phyloP scores from a whole-genome alignment of 202 grass and related monocot species.

The Digitaria exilis region DNA sequence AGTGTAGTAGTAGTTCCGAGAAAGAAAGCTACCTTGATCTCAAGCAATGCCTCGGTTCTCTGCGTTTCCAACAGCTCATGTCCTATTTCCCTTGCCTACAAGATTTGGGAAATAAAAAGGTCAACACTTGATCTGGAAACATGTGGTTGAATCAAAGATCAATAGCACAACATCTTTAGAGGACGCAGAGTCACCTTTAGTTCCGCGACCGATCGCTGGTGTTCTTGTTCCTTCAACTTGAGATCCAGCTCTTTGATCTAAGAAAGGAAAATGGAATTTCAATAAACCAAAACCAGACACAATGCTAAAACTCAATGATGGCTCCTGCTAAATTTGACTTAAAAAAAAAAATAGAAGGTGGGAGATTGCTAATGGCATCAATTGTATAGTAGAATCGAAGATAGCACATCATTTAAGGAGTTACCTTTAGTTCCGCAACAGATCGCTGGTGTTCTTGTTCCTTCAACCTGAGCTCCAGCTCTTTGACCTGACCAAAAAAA shows the following conservation, averaged over 20 bases:
- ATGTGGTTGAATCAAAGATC: neutral
- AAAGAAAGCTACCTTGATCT: conserved; percentile 47
- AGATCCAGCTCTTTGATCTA: conserved; percentile 72
- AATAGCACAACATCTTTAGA: neutral
- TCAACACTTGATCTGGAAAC: neutral
- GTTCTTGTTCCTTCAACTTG: conserved; percentile 66
- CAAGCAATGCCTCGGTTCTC: conserved; percentile 56
- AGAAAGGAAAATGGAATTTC: neutral
- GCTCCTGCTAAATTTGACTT: neutral
- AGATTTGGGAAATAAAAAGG: conserved; percentile 11
- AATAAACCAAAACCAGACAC: neutral
- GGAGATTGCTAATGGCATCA: neutral
- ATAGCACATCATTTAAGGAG: neutral
- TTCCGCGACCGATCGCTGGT: conserved; percentile 57
- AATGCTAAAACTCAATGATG: neutral
- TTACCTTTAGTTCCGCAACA: conserved; percentile 59
- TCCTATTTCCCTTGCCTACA: conserved; percentile 70
- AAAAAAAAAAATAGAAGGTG: neutral
- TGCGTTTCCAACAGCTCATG: conserved; percentile 62
- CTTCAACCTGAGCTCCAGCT: conserved; percentile 64
- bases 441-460: conserved; percentile 59
- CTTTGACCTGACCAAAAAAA: conserved; percentile 58
- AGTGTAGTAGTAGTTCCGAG: neutral
- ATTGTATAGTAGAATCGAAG: neutral
- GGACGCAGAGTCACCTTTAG: conserved; percentile 39